Evolutionary conservation across 495 filamentous ascomycete genomes (phyloP).

Genomic region (Corynascus novoguineensis): DNA sequence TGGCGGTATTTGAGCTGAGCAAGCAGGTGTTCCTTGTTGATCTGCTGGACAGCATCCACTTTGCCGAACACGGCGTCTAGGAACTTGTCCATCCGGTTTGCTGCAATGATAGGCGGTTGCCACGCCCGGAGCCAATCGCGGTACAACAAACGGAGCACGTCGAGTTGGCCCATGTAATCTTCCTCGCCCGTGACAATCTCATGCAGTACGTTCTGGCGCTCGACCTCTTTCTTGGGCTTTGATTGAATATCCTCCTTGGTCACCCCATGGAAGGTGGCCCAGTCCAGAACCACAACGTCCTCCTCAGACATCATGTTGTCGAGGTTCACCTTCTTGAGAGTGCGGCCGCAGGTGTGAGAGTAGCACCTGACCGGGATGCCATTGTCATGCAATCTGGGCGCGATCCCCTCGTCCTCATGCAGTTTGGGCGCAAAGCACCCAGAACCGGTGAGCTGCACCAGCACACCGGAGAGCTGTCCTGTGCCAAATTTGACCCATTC

Average conservation of each 20-base stretch:
- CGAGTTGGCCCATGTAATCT: constrained; percentile 77
- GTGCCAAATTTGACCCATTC: constrained; percentile 94
- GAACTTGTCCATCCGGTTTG: constrained; percentile 70
- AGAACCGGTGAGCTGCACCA: constrained; percentile 88
- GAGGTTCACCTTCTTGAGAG: constrained; percentile 88
- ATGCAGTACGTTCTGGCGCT: constrained; percentile 90
- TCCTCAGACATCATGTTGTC: constrained; percentile 61
- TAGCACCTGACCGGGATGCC: constrained; percentile 74
- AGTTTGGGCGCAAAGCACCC: constrained; percentile 86
- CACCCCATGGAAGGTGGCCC: constrained; percentile 86
- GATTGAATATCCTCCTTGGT: constrained; percentile 66
- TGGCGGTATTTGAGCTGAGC: constrained; percentile 96
- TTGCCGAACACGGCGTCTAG: constrained; percentile 82
- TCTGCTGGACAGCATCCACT: constrained; percentile 79
- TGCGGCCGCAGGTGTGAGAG: constrained; percentile 87
- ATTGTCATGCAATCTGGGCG: constrained; percentile 32
- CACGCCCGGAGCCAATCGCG: constrained; percentile 69
- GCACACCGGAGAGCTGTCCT: constrained; percentile 72
- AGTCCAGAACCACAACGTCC: constrained; percentile 68
- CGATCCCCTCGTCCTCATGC: constrained; percentile 60
- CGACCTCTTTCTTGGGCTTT: constrained; percentile 76
- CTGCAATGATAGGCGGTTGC: constrained; percentile 75
- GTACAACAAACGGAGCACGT: constrained; percentile 78
- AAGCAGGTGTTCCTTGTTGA: constrained; percentile 90
- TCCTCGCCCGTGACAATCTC: constrained; percentile 96